Percentiles rank a stretch among this genome's conserved stretches.
Conservation (phyloP, 2,329 filamentous ascomycete genomes). For the Ophiocordyceps australis region DNA sequence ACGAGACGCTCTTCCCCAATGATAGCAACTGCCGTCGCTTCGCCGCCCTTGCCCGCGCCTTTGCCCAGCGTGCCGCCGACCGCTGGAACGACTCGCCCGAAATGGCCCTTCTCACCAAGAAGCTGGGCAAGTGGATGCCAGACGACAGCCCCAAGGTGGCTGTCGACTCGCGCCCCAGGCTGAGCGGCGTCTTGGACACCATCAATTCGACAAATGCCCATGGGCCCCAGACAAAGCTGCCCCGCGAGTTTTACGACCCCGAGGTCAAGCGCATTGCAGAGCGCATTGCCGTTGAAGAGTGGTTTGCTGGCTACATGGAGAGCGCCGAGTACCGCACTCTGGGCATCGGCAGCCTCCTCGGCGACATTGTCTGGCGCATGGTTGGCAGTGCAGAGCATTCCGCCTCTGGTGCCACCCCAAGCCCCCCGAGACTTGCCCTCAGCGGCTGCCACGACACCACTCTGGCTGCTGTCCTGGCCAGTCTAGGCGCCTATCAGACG, state of each 20-base stretch:
- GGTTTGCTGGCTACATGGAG: conserved; percentile 78
- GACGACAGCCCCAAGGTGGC: conserved; percentile 47
- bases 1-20: conserved; percentile 71
- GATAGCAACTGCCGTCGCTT: conserved; percentile 58
- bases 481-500: conserved; percentile 59
- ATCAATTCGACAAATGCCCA: conserved; percentile 81
- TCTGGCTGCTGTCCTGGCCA: conserved; percentile 58
- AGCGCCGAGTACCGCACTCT: conserved; percentile 73
- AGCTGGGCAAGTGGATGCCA: conserved; percentile 78
- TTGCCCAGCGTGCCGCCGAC: conserved; percentile 52
- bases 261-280: conserved; percentile 51
- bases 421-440: conserved; percentile 53
- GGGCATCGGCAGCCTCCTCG: conserved; percentile 71
- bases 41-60: conserved; percentile 48
- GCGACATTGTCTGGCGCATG: conserved; percentile 67
- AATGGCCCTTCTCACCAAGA: conserved; percentile 64
- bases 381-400: conserved; percentile 39
- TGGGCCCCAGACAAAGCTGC: conserved; percentile 53
- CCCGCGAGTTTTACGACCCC: conserved; percentile 71
- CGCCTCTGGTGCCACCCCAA: conserved; percentile 7
- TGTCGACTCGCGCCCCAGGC: conserved; percentile 66
- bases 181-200: conserved; percentile 87
- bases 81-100: conserved; percentile 63
- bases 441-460: conserved; percentile 91
- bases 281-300: conserved; percentile 74